These are phyloP conservation scores for Adiantum capillusveneris DNA, from an alignment of 75 land plant genomes.

Conservation along the genomic window DNA sequence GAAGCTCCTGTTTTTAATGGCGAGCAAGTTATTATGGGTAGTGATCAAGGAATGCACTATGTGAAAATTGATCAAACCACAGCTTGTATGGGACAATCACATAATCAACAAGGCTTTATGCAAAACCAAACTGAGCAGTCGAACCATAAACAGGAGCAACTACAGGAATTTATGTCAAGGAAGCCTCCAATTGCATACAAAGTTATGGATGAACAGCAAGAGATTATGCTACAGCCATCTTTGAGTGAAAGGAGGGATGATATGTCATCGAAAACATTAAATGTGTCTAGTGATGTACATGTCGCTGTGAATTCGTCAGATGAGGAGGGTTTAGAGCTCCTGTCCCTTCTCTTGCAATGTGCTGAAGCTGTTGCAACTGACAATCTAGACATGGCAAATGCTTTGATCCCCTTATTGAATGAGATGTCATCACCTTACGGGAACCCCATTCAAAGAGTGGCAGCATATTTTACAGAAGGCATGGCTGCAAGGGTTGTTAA, in stretches of 20 bases:
- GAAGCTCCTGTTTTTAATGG: too few species aligned
- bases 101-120: conserved; percentile 6
- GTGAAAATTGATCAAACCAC: too few species aligned
- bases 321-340: conserved; percentile 80
- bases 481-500: conserved; percentile 77
- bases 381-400: conserved; percentile 71
- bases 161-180: too few species aligned
- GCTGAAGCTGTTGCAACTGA: conserved; percentile 85
- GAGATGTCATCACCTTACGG: conserved; percentile 85
- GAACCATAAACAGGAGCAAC: neutral
- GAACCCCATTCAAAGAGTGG: conserved; percentile 82
- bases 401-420: conserved; percentile 60
- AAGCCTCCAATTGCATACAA: too few species aligned
- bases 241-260: neutral
- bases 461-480: conserved; percentile 93
- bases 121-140: neutral
- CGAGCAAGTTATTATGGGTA: too few species aligned
- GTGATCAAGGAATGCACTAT: too few species aligned
- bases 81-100: neutral
- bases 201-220: neutral
- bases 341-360: conserved; percentile 84
- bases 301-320: conserved; percentile 17
- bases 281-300: neutral
- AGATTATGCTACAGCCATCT: neutral
- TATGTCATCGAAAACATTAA: neutral